Evolutionary conservation across 306 rosid genomes (phyloP).

Genomic region (Casuarina glauca): DNA sequence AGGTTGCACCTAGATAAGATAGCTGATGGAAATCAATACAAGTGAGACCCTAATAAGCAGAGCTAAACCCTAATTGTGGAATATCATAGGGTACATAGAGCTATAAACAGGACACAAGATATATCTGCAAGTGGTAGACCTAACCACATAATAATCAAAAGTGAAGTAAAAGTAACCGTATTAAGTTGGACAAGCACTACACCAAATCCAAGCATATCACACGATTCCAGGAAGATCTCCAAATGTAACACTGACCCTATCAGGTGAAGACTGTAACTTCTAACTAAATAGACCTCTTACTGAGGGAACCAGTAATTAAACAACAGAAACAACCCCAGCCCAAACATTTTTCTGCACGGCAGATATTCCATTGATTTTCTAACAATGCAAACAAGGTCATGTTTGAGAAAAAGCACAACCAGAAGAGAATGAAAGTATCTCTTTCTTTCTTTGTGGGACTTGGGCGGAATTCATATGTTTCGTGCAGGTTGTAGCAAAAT

Average conservation of each 20-base stretch:
- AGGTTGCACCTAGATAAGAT: constrained; percentile 10
- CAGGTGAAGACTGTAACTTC: constrained; percentile 17
- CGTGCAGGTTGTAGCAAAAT: not conserved
- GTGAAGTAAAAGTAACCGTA: not conserved
- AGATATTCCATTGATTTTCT: not conserved
- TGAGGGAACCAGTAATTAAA: constrained; percentile 4
- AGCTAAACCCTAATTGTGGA: not conserved
- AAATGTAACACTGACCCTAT: not conserved
- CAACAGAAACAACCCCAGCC: constrained; percentile 4
- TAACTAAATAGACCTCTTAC: constrained; percentile 10
- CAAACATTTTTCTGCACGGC: constrained; percentile 16
- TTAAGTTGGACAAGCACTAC: not conserved
- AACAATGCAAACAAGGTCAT: constrained; percentile 10
- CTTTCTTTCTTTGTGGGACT: not conserved
- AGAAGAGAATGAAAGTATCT: not conserved
- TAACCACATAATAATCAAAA: not conserved
- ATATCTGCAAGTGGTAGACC: not conserved
- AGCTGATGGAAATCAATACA: constrained; percentile 1
- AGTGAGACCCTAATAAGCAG: constrained; percentile 1
- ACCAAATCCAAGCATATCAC: not conserved
- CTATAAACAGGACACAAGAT: not conserved
- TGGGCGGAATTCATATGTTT: not conserved
- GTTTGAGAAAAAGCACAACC: not conserved
- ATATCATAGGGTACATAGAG: not conserved
- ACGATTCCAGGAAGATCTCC: constrained; percentile 3